phyloP scores from a whole-genome alignment of 768 basidiomycete genomes.

The Trametes villosa region DNA sequence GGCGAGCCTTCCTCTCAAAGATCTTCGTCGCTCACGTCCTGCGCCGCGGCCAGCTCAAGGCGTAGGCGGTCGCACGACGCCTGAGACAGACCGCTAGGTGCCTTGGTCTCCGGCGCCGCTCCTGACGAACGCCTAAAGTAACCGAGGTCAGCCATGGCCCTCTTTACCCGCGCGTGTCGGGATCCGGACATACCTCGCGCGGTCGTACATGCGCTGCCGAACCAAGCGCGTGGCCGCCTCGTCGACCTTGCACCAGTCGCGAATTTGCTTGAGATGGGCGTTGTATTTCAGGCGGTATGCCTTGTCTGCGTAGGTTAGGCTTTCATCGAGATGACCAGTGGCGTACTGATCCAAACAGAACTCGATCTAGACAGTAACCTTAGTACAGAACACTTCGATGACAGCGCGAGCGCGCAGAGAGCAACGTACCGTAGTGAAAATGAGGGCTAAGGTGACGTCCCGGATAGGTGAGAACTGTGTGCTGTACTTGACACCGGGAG shows the following conservation, averaged over 20 bases:
- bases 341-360: constrained; percentile 3
- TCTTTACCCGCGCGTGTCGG: not conserved
- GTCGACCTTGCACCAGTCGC: not conserved
- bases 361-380: too few relatives aligned
- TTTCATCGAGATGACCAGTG: not conserved
- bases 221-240: not conserved
- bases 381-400: too few relatives aligned
- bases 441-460: not conserved
- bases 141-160: not conserved
- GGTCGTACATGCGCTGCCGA: not conserved
- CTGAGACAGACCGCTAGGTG: not conserved
- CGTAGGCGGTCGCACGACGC: not conserved
- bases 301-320: not conserved
- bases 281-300: not conserved
- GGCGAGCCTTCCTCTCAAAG: not conserved
- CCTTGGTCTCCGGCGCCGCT: not conserved
- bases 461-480: not conserved
- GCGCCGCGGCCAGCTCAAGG: not conserved
- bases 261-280: not conserved
- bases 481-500: not conserved
- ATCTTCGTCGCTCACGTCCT: not conserved
- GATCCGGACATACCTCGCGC: not conserved
- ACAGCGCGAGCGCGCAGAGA: too few relatives aligned
- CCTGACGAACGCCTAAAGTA: not conserved
- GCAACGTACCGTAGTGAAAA: not conserved